phyloP scores from a whole-genome alignment of 305 asterid genomes.

The Lippia alba region DNA sequence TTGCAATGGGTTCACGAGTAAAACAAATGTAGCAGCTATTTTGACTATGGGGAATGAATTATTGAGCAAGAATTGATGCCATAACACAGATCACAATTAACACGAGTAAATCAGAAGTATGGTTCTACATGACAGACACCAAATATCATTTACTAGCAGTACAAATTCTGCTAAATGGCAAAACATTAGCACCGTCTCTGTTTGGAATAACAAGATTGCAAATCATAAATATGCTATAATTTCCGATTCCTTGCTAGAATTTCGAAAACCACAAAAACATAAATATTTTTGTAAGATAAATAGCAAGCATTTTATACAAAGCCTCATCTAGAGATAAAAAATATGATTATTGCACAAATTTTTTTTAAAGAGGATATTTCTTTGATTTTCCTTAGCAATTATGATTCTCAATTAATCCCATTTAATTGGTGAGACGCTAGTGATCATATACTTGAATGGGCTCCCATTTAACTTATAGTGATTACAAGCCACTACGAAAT shows the following conservation, averaged over 20 bases:
- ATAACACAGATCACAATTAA: not conserved
- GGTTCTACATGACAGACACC: not conserved
- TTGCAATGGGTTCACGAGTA: conserved; percentile 1
- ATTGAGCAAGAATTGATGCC: not conserved
- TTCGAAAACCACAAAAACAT: too few species aligned
- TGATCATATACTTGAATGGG: not conserved
- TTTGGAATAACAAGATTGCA: not conserved
- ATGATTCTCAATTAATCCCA: not conserved
- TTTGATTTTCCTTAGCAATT: too few species aligned
- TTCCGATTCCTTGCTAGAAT: too few species aligned
- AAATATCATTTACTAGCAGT: not conserved
- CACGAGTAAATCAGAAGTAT: conserved; percentile 1
- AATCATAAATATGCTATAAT: not conserved
- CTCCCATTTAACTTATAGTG: not conserved
- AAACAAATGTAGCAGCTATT: not conserved
- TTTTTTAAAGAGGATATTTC: too few species aligned
- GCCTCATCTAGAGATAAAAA: too few species aligned
- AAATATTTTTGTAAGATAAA: not conserved
- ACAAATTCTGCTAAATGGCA: not conserved
- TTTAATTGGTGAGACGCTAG: too few species aligned
- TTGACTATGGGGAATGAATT: not conserved
- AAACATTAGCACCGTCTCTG: not conserved
- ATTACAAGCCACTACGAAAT: not conserved
- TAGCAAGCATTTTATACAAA: too few species aligned
- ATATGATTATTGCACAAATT: too few species aligned